Evolutionary conservation across 495 filamentous ascomycete species (phyloP).

Genomic region (Rusavskia elegans): DNA sequence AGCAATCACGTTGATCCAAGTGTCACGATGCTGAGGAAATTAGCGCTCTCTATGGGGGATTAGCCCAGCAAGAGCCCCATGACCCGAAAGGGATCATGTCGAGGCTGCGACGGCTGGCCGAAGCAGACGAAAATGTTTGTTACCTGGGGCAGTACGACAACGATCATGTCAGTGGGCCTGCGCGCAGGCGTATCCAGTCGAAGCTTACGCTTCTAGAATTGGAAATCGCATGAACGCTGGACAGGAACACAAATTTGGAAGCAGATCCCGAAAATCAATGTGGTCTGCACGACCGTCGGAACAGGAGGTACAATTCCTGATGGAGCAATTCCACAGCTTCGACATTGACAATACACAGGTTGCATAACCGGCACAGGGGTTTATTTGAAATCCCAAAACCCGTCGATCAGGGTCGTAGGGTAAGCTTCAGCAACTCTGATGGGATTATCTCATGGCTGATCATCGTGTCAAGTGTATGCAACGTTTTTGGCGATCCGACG

Average conservation of each 20-base stretch:
- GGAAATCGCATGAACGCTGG: slow-evolving; percentile 42
- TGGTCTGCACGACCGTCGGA: slow-evolving; percentile 42
- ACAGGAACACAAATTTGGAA: slow-evolving; percentile 41
- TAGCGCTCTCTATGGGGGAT: slow-evolving; percentile 35
- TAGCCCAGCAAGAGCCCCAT: slow-evolving; percentile 38
- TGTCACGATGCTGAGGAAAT: slow-evolving; percentile 3
- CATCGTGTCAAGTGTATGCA: slow-evolving; percentile 36
- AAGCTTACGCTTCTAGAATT: slow-evolving; percentile 24
- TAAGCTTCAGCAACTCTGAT: no score
- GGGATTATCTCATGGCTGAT: slow-evolving; percentile 4
- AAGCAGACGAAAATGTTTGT: slow-evolving; percentile 23
- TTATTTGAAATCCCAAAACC: no score
- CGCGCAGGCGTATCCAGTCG: no score
- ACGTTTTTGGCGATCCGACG: slow-evolving; percentile 35
- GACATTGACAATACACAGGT: no score
- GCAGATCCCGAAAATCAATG: slow-evolving; percentile 40
- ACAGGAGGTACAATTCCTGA: slow-evolving; percentile 26
- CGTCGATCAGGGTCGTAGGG: no score
- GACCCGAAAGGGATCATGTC: slow-evolving; percentile 39
- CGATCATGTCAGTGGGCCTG: slow-evolving; percentile 18
- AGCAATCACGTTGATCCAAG: slow-evolving; percentile 11
- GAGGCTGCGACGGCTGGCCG: slow-evolving; percentile 23
- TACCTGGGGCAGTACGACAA: slow-evolving; percentile 47
- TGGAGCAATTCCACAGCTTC: no score
- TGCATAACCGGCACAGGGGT: no score